Percentiles rank a stretch among this genome's conserved stretches.
phyloP scores from a whole-genome alignment of 1,284 basidiomycete species.

The Kalmanozyma brasiliensis region DNA sequence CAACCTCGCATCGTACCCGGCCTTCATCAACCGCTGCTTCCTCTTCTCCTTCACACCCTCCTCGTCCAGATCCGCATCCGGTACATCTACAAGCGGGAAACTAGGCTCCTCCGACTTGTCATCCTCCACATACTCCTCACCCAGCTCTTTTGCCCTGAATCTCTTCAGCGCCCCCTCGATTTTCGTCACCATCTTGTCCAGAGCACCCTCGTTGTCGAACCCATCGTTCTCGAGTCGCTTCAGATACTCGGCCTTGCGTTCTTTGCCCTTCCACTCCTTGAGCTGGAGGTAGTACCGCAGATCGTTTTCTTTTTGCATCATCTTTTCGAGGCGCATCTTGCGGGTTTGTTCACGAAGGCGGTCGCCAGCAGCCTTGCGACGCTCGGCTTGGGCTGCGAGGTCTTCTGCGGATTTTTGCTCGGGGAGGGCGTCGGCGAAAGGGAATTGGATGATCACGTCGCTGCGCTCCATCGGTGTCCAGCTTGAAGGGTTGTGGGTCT shows the following conservation, averaged over 20 bases:
- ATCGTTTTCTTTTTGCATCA: conserved; percentile 83
- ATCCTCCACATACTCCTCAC: conserved; percentile 67
- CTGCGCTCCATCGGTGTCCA: conserved; percentile 64
- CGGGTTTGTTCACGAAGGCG: conserved; percentile 93
- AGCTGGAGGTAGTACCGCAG: conserved; percentile 78
- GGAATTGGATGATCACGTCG: conserved; percentile 70
- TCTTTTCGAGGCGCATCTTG: conserved; percentile 78
- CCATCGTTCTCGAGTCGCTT: conserved; percentile 72
- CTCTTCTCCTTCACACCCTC: conserved; percentile 94
- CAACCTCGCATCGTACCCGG: conserved; percentile 90
- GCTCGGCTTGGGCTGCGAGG: conserved; percentile 79
- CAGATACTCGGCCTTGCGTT: conserved; percentile 80
- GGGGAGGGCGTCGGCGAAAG: conserved; percentile 69
- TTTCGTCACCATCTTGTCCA: conserved; percentile 81
- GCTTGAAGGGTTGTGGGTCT: conserved; percentile 75
- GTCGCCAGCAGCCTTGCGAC: conserved; percentile 83
- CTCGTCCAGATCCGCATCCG: conserved; percentile 92
- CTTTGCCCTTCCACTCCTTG: conserved; percentile 75
- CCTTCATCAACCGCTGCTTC: conserved; percentile 90
- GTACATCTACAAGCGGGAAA: conserved; percentile 88
- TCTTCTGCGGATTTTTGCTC: conserved; percentile 95
- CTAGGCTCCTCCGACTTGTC: conserved; percentile 77
- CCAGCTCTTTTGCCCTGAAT: conserved; percentile 78
- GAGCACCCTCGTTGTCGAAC: conserved; percentile 76
- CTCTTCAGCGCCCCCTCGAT: conserved; percentile 78